phyloP scores from a whole-genome alignment of 352 stramenopile genomes.

The Pythium aristosporum region DNA sequence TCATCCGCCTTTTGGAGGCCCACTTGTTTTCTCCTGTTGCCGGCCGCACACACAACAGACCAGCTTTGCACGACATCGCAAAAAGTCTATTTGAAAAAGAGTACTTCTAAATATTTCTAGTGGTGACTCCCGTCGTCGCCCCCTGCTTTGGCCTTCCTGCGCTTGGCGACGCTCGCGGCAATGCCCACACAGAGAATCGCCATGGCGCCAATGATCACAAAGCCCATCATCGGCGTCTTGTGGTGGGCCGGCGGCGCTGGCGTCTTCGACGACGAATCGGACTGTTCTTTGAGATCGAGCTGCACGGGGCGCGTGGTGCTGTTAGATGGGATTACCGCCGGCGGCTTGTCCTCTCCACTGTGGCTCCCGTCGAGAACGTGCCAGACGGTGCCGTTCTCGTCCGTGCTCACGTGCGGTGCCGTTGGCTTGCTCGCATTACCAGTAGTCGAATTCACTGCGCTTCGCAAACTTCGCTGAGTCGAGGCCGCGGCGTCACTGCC shows the following conservation, averaged over 20 bases:
- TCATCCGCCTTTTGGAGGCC: too few species aligned
- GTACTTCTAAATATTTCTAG: background rate
- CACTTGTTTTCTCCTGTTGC: too few species aligned
- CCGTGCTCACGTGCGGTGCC: background rate
- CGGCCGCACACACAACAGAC: too few species aligned
- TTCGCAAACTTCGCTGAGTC: background rate
- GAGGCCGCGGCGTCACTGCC: background rate
- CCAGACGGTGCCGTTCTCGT: background rate
- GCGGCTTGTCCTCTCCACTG: background rate
- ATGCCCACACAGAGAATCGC: slow-evolving; percentile 22
- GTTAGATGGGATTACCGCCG: too few species aligned
- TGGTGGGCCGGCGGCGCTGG: slow-evolving; percentile 4
- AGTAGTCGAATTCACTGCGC: background rate
- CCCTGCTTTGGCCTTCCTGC: background rate
- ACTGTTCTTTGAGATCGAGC: slow-evolving; percentile 11
- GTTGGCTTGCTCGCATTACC: background rate
- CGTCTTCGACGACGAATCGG: background rate
- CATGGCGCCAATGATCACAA: slow-evolving; percentile 14
- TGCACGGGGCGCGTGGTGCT: background rate
- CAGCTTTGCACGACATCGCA: too few species aligned
- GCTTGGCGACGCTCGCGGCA: slow-evolving; percentile 15
- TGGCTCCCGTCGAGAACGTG: background rate
- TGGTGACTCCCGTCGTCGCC: background rate
- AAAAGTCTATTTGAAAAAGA: too few species aligned
- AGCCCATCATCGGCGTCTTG: slow-evolving; percentile 15